Evolutionary conservation across 192 early-diverging fungal genomes (phyloP).

Genomic region (Chytriomyces confervae): DNA sequence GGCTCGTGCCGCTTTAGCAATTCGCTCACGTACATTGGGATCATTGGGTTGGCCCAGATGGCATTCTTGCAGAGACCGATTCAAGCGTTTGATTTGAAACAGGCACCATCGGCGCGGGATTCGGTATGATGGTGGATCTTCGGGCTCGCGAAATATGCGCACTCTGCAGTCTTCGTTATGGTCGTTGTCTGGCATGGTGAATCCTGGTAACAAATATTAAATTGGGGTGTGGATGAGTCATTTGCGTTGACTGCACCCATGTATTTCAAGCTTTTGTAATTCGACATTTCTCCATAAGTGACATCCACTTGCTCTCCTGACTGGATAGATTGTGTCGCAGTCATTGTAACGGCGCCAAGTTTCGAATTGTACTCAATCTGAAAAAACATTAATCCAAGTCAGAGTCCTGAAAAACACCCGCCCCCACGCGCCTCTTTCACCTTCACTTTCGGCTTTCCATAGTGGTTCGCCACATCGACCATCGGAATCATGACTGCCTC

Average conservation of each 20-base stretch:
- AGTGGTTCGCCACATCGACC: slow-evolving; percentile 32
- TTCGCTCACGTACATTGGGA: background rate
- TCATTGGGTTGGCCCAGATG: background rate
- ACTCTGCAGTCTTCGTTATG: slow-evolving; percentile 22
- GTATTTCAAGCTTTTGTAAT: slow-evolving; percentile 18
- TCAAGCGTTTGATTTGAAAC: background rate
- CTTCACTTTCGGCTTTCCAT: slow-evolving; percentile 25
- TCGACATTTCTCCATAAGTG: slow-evolving; percentile 18
- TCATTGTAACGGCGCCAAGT: slow-evolving; percentile 27
- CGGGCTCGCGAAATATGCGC: background rate
- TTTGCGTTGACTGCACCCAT: background rate
- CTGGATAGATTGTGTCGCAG: slow-evolving; percentile 11
- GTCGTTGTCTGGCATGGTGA: slow-evolving; percentile 20
- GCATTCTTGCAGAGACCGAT: background rate
- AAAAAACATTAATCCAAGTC: too few relatives aligned
- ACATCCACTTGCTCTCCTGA: slow-evolving; percentile 21
- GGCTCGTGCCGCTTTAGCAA: background rate
- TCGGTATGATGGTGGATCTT: background rate
- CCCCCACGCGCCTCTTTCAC: background rate
- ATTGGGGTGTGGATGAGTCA: too few relatives aligned
- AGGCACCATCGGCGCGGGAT: background rate
- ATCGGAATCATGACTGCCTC: slow-evolving; percentile 26
- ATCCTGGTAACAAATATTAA: background rate
- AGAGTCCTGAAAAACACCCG: too few relatives aligned
- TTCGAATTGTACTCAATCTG: slow-evolving; percentile 31